These are phyloP conservation scores for Adansonia rubrostipa DNA, from an alignment of 441 rosid species.

Conservation along the genomic window DNA sequence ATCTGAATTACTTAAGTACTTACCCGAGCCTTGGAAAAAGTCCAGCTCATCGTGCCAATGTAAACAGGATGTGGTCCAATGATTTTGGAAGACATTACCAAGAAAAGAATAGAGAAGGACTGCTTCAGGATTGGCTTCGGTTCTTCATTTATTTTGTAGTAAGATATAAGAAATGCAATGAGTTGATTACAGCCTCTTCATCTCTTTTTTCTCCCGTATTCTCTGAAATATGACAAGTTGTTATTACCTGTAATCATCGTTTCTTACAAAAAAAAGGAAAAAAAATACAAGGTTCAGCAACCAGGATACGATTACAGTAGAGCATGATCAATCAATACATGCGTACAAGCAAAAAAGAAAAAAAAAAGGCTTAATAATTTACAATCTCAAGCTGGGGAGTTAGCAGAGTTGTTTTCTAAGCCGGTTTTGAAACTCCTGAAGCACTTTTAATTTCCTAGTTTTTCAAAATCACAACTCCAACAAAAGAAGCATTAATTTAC, in stretches of 20 bases:
- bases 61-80: no score
- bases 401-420: background rate
- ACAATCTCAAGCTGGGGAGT: slow-evolving; percentile 7
- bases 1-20: no score
- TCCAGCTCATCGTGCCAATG: no score
- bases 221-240: no score
- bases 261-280: background rate
- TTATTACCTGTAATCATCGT: background rate
- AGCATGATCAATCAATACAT: background rate
- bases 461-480: slow-evolving; percentile 22
- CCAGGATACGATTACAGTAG: background rate
- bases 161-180: no score
- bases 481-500: slow-evolving; percentile 14
- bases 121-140: no score
- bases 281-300: background rate
- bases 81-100: no score
- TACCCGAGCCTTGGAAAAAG: no score
- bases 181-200: no score
- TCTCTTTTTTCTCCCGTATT: no score
- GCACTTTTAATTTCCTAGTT: slow-evolving; percentile 18
- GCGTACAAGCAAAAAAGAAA: background rate
- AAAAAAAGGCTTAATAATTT: background rate
- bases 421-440: slow-evolving; percentile 2
- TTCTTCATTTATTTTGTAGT: no score
- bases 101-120: no score